Percentiles rank a stretch among this genome's conserved stretches.
Evolutionary conservation across 257 asterid species (phyloP).

Genomic region (Jaltomata sinuosa): DNA sequence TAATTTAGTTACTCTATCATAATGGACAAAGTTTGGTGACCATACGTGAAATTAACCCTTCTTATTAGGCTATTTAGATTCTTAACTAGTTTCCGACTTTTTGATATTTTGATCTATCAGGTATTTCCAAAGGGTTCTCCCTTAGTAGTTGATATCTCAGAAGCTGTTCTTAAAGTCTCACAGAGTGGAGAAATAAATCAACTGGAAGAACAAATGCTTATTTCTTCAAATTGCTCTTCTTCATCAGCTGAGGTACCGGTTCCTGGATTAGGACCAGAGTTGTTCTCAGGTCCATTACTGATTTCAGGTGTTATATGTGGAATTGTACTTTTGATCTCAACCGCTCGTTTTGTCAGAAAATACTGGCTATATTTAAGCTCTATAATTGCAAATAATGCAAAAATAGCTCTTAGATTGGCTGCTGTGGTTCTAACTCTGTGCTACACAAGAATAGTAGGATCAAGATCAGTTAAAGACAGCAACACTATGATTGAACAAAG

Average conservation of each 20-base stretch:
- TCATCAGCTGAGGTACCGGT: slow-evolving; percentile 3
- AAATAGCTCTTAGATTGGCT: slow-evolving; percentile 1
- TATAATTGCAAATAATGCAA: not conserved
- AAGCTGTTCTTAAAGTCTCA: slow-evolving; percentile 40
- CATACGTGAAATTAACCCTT: not conserved
- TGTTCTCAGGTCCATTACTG: slow-evolving; percentile 32
- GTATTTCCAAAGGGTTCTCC: slow-evolving; percentile 50
- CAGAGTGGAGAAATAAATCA: slow-evolving; percentile 36
- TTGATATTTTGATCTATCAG: slow-evolving; percentile 7
- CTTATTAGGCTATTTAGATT: not conserved
- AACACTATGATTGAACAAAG: not conserved
- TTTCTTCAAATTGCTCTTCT: slow-evolving; percentile 20
- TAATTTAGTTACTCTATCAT: not conserved
- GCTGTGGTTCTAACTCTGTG: not conserved
- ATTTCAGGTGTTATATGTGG: slow-evolving; percentile 15
- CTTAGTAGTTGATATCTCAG: slow-evolving; percentile 38
- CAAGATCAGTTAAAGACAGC: not conserved
- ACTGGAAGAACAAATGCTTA: slow-evolving; percentile 27
- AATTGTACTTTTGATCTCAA: slow-evolving; percentile 9
- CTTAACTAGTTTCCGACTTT: not conserved
- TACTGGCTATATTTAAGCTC: not conserved
- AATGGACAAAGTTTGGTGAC: not conserved
- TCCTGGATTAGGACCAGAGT: slow-evolving; percentile 23
- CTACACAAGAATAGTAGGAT: not conserved
- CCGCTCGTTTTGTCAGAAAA: not conserved